These are phyloP conservation scores for Pichia scutulata DNA, from an alignment of 805 yeast species.

Conservation along the genomic window DNA sequence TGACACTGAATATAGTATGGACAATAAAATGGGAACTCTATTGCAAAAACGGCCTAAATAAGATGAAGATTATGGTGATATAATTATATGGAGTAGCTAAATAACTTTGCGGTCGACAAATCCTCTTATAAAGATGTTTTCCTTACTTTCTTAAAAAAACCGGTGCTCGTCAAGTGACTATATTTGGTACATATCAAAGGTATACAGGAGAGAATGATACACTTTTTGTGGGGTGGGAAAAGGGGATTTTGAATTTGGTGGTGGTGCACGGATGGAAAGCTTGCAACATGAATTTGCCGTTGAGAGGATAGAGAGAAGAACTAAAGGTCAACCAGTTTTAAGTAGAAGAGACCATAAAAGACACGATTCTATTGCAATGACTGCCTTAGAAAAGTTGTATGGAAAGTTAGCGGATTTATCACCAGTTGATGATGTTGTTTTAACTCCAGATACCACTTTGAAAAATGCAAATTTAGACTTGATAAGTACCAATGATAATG, in stretches of 20 bases:
- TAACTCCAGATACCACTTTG: conserved; percentile 15
- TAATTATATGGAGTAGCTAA: background rate
- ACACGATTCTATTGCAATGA: background rate
- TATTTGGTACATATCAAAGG: background rate
- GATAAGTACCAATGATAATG: background rate
- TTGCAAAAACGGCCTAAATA: background rate
- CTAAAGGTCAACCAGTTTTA: background rate
- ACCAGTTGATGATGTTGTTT: background rate
- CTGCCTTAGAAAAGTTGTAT: conserved; percentile 2
- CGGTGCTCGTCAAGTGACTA: background rate
- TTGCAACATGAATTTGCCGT: background rate
- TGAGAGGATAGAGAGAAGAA: background rate
- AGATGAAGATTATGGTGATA: background rate
- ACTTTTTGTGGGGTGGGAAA: background rate
- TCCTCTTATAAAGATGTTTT: background rate
- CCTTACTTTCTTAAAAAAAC: background rate
- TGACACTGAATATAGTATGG: background rate
- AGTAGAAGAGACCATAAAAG: too few relatives aligned
- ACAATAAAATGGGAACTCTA: background rate
- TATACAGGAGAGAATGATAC: background rate
- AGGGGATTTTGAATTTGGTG: background rate
- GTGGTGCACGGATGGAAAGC: background rate
- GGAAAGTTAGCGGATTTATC: conserved; percentile 6
- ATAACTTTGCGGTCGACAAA: background rate
- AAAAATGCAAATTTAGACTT: background rate